Evolutionary conservation across 352 stramenopile species (phyloP).

Genomic region (Pythium scleroteichum): DNA sequence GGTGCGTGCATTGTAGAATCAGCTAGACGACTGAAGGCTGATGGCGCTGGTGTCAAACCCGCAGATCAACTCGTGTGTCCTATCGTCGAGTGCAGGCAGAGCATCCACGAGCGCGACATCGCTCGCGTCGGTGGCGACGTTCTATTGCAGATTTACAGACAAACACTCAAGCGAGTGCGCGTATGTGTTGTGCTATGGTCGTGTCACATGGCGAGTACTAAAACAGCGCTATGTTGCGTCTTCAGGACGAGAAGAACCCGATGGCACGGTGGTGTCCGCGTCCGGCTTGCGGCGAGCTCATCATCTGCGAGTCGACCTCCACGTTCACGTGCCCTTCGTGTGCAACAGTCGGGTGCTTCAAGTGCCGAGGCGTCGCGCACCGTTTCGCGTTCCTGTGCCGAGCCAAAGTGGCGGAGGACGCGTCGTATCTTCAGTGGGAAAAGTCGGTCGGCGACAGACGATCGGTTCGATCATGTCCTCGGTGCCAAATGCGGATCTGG

Average conservation of each 20-base stretch:
- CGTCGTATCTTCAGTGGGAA: conserved; percentile 62
- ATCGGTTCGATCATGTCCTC: conserved; percentile 56
- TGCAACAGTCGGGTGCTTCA: conserved; percentile 54
- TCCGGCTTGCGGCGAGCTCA: conserved; percentile 60
- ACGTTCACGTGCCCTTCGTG: conserved; percentile 71
- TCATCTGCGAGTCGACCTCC: conserved; percentile 47
- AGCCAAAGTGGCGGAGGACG: conserved; percentile 35
- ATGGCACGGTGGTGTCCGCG: conserved; percentile 67
- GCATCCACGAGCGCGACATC: conserved; percentile 43
- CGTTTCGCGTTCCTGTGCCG: conserved; percentile 57
- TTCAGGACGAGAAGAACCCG: conserved; percentile 73
- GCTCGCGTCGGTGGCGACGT: conserved; percentile 30
- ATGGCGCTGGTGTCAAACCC: background rate
- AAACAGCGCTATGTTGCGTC: background rate
- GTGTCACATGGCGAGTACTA: background rate
- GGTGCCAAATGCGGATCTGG: conserved; percentile 74
- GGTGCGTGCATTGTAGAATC: conserved; percentile 28
- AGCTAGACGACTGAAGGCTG: background rate
- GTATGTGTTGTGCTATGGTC: conserved; percentile 30
- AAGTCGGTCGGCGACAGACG: conserved; percentile 52
- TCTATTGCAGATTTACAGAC: conserved; percentile 31
- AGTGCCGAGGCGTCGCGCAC: conserved; percentile 53
- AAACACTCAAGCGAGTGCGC: conserved; percentile 50
- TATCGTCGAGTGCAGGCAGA: conserved; percentile 47
- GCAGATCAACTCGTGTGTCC: conserved; percentile 71